These are phyloP conservation scores for Chrysoporthe austroafricana DNA, from an alignment of 2,329 filamentous ascomycete species.

Conservation along the genomic window DNA sequence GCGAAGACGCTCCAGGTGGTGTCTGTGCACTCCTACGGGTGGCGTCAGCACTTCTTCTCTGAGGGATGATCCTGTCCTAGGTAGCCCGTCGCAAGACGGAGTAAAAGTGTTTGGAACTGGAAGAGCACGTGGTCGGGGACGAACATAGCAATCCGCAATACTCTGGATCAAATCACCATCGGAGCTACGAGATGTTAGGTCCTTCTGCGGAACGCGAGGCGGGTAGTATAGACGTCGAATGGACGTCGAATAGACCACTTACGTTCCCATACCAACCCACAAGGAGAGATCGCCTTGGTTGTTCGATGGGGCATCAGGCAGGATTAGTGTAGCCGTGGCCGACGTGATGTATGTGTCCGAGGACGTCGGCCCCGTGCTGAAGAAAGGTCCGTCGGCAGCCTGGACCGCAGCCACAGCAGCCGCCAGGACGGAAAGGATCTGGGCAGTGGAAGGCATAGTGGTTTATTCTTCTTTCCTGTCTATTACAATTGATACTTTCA, in stretches of 20 bases:
- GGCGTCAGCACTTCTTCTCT: background rate
- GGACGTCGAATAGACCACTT: background rate
- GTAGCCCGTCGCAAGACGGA: background rate
- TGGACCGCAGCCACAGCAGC: slow-evolving; percentile 29
- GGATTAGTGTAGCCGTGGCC: slow-evolving; percentile 47
- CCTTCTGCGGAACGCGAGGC: background rate
- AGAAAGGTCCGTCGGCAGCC: slow-evolving; percentile 43
- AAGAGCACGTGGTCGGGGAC: background rate
- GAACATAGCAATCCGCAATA: slow-evolving; percentile 43
- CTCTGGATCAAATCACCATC: slow-evolving; percentile 51
- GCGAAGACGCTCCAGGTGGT: slow-evolving; percentile 46
- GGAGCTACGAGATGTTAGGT: slow-evolving; percentile 17
- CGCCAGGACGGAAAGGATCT: slow-evolving; percentile 15
- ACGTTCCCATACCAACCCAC: slow-evolving; percentile 56
- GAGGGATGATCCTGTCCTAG: background rate
- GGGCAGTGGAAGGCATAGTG: slow-evolving; percentile 17
- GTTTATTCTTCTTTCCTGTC: background rate
- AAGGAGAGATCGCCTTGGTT: slow-evolving; percentile 45
- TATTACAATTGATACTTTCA: background rate
- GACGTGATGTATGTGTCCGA: slow-evolving; percentile 46
- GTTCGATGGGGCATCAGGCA: slow-evolving; percentile 43
- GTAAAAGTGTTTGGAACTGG: background rate
- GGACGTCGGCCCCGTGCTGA: slow-evolving; percentile 49
- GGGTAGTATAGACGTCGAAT: too few species aligned
- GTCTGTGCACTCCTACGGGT: slow-evolving; percentile 3